These are phyloP conservation scores for Pseudonectria buxi DNA, from an alignment of 2,329 filamentous ascomycete species.

Conservation along the genomic window DNA sequence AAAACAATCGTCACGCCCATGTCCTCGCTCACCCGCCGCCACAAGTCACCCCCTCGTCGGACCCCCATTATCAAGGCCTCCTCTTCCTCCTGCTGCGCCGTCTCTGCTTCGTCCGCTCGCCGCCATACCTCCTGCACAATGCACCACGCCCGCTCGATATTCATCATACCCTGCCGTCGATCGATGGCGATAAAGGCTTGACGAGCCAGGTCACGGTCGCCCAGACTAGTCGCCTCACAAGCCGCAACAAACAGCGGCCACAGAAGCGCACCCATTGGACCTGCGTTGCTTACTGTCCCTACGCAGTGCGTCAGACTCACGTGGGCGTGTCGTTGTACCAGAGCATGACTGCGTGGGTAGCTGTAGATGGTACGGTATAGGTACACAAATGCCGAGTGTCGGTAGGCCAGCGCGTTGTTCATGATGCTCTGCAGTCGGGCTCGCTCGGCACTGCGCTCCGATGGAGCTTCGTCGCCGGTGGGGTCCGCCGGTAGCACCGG, in stretches of 20 bases:
- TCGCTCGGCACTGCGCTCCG: slow-evolving; percentile 27
- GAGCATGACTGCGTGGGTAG: slow-evolving; percentile 37
- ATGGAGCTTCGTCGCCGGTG: slow-evolving; percentile 16
- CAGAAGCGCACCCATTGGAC: slow-evolving; percentile 57
- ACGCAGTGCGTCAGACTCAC: slow-evolving; percentile 47
- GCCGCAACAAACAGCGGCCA: slow-evolving; percentile 60
- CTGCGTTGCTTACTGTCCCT: slow-evolving; percentile 46
- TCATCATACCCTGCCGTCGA: slow-evolving; percentile 56
- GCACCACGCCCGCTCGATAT: slow-evolving; percentile 54
- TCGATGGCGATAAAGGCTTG: slow-evolving; percentile 47
- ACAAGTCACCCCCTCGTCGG: slow-evolving; percentile 35
- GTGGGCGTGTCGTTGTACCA: slow-evolving; percentile 49
- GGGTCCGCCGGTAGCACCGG: slow-evolving; percentile 40
- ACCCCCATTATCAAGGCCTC: slow-evolving; percentile 13
- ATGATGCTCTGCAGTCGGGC: slow-evolving; percentile 46
- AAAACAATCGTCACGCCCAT: slow-evolving; percentile 55
- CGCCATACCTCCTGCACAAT: slow-evolving; percentile 57
- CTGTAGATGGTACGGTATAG: slow-evolving; percentile 49
- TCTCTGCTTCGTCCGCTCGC: slow-evolving; percentile 36
- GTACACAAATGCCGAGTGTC: slow-evolving; percentile 51
- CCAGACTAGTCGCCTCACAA: slow-evolving; percentile 46
- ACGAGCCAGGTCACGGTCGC: slow-evolving; percentile 45
- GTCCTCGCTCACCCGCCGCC: slow-evolving; percentile 51
- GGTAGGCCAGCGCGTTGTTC: slow-evolving; percentile 54
- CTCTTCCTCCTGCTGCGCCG: slow-evolving; percentile 17